Evolutionary conservation across 768 basidiomycete species (phyloP), one percentile per base, ranked within the genome.

Genomic region (Suillus cothurnatus): DNA sequence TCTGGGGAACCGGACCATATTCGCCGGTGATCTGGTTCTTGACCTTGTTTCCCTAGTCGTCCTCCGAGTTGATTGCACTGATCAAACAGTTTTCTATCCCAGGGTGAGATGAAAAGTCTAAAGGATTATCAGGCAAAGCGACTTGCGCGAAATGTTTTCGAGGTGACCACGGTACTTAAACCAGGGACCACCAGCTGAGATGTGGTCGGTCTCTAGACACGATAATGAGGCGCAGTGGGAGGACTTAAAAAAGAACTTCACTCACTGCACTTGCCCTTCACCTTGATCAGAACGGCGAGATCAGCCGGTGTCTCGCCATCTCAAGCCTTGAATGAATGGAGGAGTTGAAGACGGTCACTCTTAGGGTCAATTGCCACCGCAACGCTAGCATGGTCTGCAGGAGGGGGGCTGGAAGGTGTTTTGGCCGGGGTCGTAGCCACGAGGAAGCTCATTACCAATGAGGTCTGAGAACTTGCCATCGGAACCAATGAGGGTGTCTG

Each of bases 391-490:
- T 94, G 91, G 79, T 99, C 93, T 26, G 74, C 80, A 43, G 97
- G 97, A 64, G 97, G 96, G n/a, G 64, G 93, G 84, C 80, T 97
- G 95, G 92, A 95, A 99, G 66, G 97, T 99, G 81, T 99, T 84
- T 83, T 97, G 85, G 69, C 97, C 97, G 39, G 97, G 90, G 83
- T 99, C 97, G 77, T 95, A 99, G 59, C 97, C 97, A 66, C 86
- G 86, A 65, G 96, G 97, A 67, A 99, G 94, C 75, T 97, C 96
- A 71, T 89, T 82, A 71, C 97, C 97, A 60, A 86, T 80, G 58
- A 97, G 97, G 73, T 92, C 88, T n/a, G 88, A 85, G 85, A 99
- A 97, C 84, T 92, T 97, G 86, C 97, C 97, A 76, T 97, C 94
- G 60, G 91, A 72, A 67, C 95, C 96, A 67, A 79, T 88, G 73